A percentile compares a stretch with the other conserved stretches of the same genome.
Conservation (phyloP, 805 yeast genomes). For the Yarrowia bubula region DNA sequence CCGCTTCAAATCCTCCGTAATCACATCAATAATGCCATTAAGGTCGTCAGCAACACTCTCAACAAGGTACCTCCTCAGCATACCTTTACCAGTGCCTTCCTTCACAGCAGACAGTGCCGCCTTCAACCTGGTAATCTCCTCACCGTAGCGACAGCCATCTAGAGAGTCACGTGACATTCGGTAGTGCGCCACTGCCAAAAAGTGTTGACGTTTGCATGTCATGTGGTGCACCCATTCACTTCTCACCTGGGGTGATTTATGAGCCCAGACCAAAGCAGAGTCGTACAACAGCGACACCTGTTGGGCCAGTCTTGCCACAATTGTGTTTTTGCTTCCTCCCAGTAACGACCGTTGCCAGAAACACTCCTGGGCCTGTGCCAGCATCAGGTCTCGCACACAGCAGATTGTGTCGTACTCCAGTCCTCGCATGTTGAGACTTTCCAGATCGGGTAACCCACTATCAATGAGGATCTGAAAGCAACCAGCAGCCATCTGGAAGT, state of each 20-base stretch:
- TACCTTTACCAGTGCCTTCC: conserved; percentile 31
- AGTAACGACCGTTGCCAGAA: conserved; percentile 72
- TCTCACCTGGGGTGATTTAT: conserved; percentile 51
- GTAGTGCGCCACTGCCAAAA: conserved; percentile 66
- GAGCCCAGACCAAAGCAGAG: conserved; percentile 45
- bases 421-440: conserved; percentile 40
- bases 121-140: conserved; percentile 59
- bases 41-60: conserved; percentile 51
- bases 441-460: conserved; percentile 34
- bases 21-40: conserved; percentile 47
- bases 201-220: conserved; percentile 59
- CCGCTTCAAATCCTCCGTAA: conserved; percentile 47
- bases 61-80: conserved; percentile 45
- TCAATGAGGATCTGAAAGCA: conserved; percentile 47
- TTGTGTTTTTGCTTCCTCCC: conserved; percentile 52
- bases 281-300: conserved; percentile 61
- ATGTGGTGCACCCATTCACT: conserved; percentile 67
- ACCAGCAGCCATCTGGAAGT: conserved; percentile 72
- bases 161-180: conserved; percentile 55
- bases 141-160: conserved; percentile 59
- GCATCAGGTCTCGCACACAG: conserved; percentile 52
- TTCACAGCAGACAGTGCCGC: conserved; percentile 44
- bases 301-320: conserved; percentile 61
- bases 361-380: conserved; percentile 86
- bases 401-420: conserved; percentile 51